Percentiles rank a stretch among this genome's conserved stretches.
phyloP scores from a whole-genome alignment of 2,329 filamentous ascomycete genomes.

The Cercospora brassicicola region DNA sequence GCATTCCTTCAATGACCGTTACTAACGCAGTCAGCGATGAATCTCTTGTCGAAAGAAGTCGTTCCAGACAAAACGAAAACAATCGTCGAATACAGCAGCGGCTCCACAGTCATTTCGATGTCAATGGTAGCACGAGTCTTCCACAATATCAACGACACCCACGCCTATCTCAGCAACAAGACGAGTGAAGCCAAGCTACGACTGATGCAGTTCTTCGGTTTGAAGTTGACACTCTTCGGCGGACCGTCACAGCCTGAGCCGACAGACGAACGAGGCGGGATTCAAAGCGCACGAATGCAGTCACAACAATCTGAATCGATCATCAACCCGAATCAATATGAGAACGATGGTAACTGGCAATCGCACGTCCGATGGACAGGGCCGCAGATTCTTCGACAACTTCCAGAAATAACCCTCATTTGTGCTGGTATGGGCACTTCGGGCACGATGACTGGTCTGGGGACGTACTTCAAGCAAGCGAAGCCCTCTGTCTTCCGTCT shows the following conservation, averaged over 20 bases:
- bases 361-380: constrained; percentile 80
- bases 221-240: constrained; percentile 57
- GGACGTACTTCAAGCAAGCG: constrained; percentile 51
- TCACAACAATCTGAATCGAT: constrained; percentile 47
- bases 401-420: constrained; percentile 73
- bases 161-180: constrained; percentile 61
- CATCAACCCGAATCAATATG: constrained; percentile 74
- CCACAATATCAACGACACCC: constrained; percentile 53
- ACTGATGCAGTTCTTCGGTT: constrained; percentile 61
- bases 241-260: constrained; percentile 61
- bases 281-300: constrained; percentile 49
- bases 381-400: constrained; percentile 80
- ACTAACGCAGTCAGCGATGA: constrained; percentile 18
- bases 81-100: constrained; percentile 62
- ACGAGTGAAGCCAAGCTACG: constrained; percentile 55
- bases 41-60: constrained; percentile 21
- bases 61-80: constrained; percentile 44
- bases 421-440: constrained; percentile 88
- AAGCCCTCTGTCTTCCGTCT: constrained; percentile 44
- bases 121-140: constrained; percentile 55
- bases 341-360: constrained; percentile 79
- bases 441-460: constrained; percentile 86
- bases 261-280: constrained; percentile 55
- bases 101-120: constrained; percentile 63
- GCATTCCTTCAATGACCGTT: no score